These are phyloP conservation scores for Tricholoma flavovirens DNA, from an alignment of 768 basidiomycete species.

Conservation along the genomic window DNA sequence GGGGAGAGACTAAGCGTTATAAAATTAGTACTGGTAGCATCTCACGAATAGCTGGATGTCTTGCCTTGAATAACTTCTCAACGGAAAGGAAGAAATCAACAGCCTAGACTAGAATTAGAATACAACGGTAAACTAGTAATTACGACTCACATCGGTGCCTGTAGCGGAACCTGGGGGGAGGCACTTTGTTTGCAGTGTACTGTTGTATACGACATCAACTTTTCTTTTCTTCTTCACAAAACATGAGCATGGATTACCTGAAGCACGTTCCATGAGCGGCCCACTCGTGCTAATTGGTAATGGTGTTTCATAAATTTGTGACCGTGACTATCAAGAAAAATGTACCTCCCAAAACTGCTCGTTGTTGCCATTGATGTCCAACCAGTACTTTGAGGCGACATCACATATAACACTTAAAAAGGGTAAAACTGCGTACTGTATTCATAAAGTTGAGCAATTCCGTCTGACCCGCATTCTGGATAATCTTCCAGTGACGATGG, in stretches of 20 bases:
- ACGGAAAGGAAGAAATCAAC: constrained; percentile 60
- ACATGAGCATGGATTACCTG: constrained; percentile 24
- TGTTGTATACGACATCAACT: constrained; percentile 21
- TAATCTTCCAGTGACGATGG: constrained; percentile 37
- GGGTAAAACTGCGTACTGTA: constrained; percentile 18
- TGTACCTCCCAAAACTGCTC: constrained; percentile 65
- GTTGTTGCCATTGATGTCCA: constrained; percentile 51
- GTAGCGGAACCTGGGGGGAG: constrained; percentile 51
- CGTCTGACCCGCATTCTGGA: constrained; percentile 51
- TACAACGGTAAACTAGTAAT: not conserved
- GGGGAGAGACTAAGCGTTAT: constrained; percentile 39
- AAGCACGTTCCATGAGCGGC: constrained; percentile 57
- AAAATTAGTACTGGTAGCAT: constrained; percentile 16
- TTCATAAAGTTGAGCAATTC: constrained; percentile 56
- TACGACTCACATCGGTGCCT: constrained; percentile 49
- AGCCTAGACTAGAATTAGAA: constrained; percentile 34
- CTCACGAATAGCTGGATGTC: constrained; percentile 22
- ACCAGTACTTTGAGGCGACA: constrained; percentile 45
- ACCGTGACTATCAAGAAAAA: not conserved
- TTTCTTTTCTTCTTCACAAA: not conserved
- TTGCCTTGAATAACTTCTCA: constrained; percentile 53
- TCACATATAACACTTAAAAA: not conserved
- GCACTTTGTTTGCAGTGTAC: constrained; percentile 55
- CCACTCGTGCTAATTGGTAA: constrained; percentile 59
- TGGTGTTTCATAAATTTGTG: constrained; percentile 4